phyloP scores from a whole-genome alignment of 495 filamentous ascomycete genomes.

The Aspergillus panamensis region DNA sequence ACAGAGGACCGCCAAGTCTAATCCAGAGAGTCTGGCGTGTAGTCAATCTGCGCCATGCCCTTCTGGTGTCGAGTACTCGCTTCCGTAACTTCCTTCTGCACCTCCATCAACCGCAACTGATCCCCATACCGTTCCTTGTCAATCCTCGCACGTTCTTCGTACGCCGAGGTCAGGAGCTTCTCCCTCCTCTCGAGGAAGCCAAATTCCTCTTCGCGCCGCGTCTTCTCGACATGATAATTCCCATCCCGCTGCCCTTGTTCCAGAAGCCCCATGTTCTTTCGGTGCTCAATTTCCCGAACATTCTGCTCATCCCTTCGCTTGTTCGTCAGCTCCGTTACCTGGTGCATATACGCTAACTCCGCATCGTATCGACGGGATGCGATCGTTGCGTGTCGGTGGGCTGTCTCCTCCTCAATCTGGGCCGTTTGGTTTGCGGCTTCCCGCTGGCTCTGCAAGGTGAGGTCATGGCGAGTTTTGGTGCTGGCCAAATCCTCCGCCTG shows the following conservation, averaged over 20 bases:
- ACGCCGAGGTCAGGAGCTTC: conserved; percentile 4
- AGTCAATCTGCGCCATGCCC: background rate
- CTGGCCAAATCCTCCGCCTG: conserved; percentile 5
- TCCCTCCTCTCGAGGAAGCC: conserved; percentile 1
- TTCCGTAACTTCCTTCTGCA: conserved; percentile 9
- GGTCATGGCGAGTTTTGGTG: background rate
- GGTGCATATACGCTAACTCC: conserved; percentile 11
- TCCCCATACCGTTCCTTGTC: conserved; percentile 7
- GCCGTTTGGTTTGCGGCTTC: conserved; percentile 3
- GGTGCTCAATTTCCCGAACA: conserved; percentile 9
- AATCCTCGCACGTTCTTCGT: conserved; percentile 13
- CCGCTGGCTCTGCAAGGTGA: conserved; percentile 1
- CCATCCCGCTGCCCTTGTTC: conserved; percentile 12
- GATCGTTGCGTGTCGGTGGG: conserved; percentile 6
- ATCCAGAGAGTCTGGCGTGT: conserved; percentile 10
- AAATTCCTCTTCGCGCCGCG: conserved; percentile 6
- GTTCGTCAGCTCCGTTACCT: conserved; percentile 10
- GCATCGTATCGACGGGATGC: conserved; percentile 6
- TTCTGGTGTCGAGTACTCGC: background rate
- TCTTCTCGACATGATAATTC: conserved; percentile 1
- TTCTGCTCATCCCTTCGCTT: conserved; percentile 8
- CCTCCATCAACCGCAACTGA: conserved; percentile 10
- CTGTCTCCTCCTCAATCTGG: conserved; percentile 6
- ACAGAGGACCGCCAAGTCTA: background rate
- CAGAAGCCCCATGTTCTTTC: background rate